These are phyloP conservation scores for Amaranthus palmeri DNA, from an alignment of 148 eudicot genomes.

Conservation along the genomic window DNA sequence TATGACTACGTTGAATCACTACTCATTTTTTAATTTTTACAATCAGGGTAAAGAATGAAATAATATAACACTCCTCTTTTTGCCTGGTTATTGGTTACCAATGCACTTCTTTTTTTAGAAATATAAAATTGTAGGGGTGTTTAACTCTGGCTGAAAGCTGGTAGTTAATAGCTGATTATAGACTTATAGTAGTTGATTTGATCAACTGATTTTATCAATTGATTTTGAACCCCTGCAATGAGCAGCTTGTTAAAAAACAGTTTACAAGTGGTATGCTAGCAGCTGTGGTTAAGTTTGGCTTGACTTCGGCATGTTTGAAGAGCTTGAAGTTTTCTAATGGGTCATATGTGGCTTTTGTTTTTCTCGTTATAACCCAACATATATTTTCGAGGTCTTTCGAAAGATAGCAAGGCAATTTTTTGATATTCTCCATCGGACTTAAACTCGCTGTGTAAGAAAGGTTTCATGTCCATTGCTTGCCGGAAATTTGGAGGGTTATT, in stretches of 20 bases:
- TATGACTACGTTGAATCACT: slow-evolving; percentile 17
- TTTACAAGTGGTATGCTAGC: slow-evolving; percentile 44
- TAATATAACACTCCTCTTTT: background rate
- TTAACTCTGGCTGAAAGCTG: too few relatives aligned
- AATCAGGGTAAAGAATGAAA: slow-evolving; percentile 9
- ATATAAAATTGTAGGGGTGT: too few relatives aligned
- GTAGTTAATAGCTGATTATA: too few relatives aligned
- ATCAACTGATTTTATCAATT: too few relatives aligned
- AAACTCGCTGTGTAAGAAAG: too few relatives aligned
- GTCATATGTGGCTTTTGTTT: slow-evolving; percentile 51
- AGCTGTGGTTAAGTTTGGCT: slow-evolving; percentile 34
- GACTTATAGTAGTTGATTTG: too few relatives aligned
- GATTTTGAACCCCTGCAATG: too few relatives aligned
- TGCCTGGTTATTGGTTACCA: background rate
- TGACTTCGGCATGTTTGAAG: slow-evolving; percentile 52
- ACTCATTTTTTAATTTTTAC: slow-evolving; percentile 14
- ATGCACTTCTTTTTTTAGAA: too few relatives aligned
- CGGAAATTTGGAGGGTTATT: too few relatives aligned
- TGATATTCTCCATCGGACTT: background rate
- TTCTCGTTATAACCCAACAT: slow-evolving; percentile 35
- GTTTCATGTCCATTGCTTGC: too few relatives aligned
- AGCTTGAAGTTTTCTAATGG: slow-evolving; percentile 53
- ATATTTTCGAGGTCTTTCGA: background rate
- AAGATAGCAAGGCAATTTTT: slow-evolving; percentile 1
- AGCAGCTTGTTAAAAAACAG: too few relatives aligned